Percentiles rank a stretch among this genome's conserved stretches.
phyloP scores from a whole-genome alignment of 148 eudicot species.

The Chenopodium formosanum region DNA sequence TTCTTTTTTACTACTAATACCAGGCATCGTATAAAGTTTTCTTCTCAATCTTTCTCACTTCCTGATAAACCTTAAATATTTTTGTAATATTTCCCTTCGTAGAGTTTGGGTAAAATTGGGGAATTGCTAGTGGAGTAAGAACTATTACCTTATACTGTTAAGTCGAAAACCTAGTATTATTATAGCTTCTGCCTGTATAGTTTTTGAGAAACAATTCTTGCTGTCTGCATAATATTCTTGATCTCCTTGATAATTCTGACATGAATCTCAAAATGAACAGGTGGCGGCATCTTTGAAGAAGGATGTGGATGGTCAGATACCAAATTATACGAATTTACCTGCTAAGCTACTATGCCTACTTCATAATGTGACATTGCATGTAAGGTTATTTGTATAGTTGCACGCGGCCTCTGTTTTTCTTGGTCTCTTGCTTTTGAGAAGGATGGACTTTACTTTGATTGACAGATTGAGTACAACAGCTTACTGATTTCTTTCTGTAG shows the following conservation, averaged over 20 bases:
- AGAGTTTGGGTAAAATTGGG: no score
- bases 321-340: slow-evolving; percentile 84
- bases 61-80: no score
- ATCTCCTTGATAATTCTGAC: neutral
- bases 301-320: slow-evolving; percentile 80
- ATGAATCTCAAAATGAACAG: slow-evolving; percentile 32
- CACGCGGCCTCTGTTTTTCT: neutral
- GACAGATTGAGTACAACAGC: slow-evolving; percentile 7
- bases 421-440: neutral
- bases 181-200: neutral
- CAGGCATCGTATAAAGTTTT: no score
- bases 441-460: neutral
- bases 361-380: slow-evolving; percentile 87
- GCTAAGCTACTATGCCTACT: slow-evolving; percentile 88
- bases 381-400: slow-evolving; percentile 26
- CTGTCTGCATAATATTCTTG: neutral
- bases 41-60: no score
- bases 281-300: slow-evolving; percentile 97
- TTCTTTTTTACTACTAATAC: no score
- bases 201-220: neutral
- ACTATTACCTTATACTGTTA: neutral
- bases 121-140: no score
- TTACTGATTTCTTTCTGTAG: slow-evolving; percentile 36
- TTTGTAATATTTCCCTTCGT: no score
- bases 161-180: neutral